Percentiles rank a stretch among this genome's conserved stretches.
These are phyloP conservation scores for Hordeum marinum DNA, from an alignment of 176 grass and related monocot genomes.

Conservation along the genomic window DNA sequence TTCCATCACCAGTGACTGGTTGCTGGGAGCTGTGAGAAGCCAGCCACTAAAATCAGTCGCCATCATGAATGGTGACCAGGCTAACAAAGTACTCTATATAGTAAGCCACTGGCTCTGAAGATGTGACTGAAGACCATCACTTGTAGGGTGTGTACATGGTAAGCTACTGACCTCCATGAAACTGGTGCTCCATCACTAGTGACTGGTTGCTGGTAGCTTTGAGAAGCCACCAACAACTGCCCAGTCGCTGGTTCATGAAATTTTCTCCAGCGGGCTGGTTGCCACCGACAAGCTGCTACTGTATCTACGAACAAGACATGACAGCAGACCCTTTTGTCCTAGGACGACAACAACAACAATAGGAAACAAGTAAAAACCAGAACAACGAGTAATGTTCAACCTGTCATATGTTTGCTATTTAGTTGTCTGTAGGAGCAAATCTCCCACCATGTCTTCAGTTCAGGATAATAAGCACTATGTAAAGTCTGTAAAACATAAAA, in stretches of 20 bases:
- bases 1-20: not conserved
- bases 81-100: not conserved
- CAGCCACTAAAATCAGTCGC: not conserved
- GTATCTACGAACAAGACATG: too few species aligned
- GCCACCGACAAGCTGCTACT: not conserved
- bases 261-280: not conserved
- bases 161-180: not conserved
- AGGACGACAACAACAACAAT: not conserved
- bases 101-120: too few species aligned
- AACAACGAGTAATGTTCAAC: not conserved
- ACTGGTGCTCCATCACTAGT: not conserved
- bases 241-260: not conserved
- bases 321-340: not conserved
- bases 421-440: not conserved
- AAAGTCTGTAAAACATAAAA: slow-evolving; percentile 7
- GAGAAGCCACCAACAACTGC: not conserved
- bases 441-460: slow-evolving; percentile 8
- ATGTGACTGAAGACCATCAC: not conserved
- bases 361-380: not conserved
- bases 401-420: not conserved
- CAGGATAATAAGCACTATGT: not conserved
- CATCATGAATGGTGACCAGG: not conserved
- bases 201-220: not conserved
- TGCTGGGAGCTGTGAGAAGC: not conserved
- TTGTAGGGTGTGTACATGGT: not conserved